Percentiles rank a stretch among this genome's conserved stretches.
Evolutionary conservation across 768 basidiomycete genomes (phyloP).

Genomic region (Rhizopogon sp.): DNA sequence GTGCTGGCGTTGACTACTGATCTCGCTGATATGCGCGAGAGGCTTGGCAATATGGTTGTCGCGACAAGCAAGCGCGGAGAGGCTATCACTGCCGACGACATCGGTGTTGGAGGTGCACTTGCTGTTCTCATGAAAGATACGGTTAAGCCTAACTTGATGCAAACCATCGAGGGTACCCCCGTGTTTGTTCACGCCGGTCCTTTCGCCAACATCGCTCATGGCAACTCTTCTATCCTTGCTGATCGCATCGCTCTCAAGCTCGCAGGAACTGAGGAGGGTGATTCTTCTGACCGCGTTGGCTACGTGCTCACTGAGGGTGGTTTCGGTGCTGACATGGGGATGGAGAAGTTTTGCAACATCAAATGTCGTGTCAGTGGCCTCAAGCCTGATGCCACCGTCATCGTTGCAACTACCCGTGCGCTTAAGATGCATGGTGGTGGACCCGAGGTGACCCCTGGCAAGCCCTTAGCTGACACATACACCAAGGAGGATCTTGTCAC

Average conservation of each 20-base stretch:
- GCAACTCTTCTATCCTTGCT: conserved; percentile 98
- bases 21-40: conserved; percentile 86
- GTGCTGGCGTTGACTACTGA: conserved; percentile 89
- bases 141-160: conserved; percentile 99
- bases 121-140: conserved; percentile 98
- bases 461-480: conserved; percentile 89
- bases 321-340: conserved; percentile 98
- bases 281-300: conserved; percentile 72
- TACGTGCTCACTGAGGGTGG: conserved; percentile 98
- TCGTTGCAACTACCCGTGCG: conserved; percentile 96
- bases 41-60: conserved; percentile 95
- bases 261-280: conserved; percentile 91
- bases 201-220: conserved; percentile 98
- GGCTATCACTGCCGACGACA: conserved; percentile 92
- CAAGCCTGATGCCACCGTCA: conserved; percentile 88
- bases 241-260: conserved; percentile 96
- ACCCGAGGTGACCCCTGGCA: conserved; percentile 94
- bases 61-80: conserved; percentile 89
- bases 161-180: conserved; percentile 96
- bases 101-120: conserved; percentile 92
- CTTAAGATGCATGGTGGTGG: conserved; percentile 99
- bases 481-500: conserved; percentile 89
- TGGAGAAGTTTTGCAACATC: conserved; percentile 99
- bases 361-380: conserved; percentile 94
- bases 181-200: conserved; percentile 99